phyloP scores from a whole-genome alignment of 352 stramenopile species.

The Plasmopara muralis region DNA sequence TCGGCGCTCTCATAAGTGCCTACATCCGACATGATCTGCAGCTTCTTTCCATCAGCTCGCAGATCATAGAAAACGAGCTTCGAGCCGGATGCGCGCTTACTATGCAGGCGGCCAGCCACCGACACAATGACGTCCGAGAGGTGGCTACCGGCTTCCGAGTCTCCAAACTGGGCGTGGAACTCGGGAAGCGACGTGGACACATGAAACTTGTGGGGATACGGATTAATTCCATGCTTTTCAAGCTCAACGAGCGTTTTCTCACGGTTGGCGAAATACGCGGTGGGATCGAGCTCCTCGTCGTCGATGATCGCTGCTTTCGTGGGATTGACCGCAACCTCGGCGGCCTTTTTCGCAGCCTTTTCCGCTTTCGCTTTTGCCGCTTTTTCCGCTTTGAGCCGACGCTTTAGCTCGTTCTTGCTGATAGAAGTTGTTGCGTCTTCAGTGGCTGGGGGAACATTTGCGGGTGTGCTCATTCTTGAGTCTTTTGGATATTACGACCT shows the following conservation, averaged over 20 bases:
- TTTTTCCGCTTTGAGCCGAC: slow-evolving; percentile 94
- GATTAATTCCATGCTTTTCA: slow-evolving; percentile 88
- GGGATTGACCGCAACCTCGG: slow-evolving; percentile 80
- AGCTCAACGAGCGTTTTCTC: slow-evolving; percentile 85
- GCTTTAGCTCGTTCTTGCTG: slow-evolving; percentile 99
- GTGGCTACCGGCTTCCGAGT: slow-evolving; percentile 75
- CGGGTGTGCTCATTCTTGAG: slow-evolving; percentile 14
- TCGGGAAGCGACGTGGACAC: slow-evolving; percentile 91
- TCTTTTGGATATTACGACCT: not conserved
- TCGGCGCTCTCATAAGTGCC: slow-evolving; percentile 54
- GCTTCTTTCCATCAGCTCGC: slow-evolving; percentile 89
- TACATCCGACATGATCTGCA: slow-evolving; percentile 96
- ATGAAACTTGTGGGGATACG: slow-evolving; percentile 99
- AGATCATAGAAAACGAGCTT: slow-evolving; percentile 99
- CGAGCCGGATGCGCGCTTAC: slow-evolving; percentile 91
- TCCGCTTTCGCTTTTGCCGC: slow-evolving; percentile 87
- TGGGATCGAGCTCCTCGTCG: slow-evolving; percentile 96
- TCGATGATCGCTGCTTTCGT: slow-evolving; percentile 63
- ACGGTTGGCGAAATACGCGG: slow-evolving; percentile 97
- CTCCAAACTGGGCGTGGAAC: slow-evolving; percentile 87
- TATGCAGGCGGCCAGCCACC: slow-evolving; percentile 93
- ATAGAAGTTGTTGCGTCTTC: slow-evolving; percentile 28
- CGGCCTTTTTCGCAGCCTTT: slow-evolving; percentile 87
- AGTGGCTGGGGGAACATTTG: slow-evolving; percentile 5
- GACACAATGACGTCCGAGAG: slow-evolving; percentile 78